Percentiles rank a stretch among this genome's conserved stretches.
phyloP scores from a whole-genome alignment of 2,329 filamentous ascomycete species.

The Coniochaeta pulveracea region DNA sequence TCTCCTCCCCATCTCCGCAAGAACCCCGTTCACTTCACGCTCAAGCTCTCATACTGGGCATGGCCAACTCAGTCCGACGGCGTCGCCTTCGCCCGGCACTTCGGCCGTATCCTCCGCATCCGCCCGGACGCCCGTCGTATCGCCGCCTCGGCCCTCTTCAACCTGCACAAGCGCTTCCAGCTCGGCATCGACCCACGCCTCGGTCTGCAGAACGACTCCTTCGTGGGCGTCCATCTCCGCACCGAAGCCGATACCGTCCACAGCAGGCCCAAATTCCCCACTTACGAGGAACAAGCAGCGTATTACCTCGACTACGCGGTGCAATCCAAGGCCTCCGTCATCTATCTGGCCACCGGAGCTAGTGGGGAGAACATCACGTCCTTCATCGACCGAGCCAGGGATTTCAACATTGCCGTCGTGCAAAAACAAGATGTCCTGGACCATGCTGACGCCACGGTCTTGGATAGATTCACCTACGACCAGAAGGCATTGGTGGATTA shows the following conservation, averaged over 20 bases:
- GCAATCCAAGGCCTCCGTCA: constrained; percentile 16
- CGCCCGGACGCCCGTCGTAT: constrained; percentile 21
- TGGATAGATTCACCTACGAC: constrained; percentile 30
- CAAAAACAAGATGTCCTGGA: constrained; percentile 30
- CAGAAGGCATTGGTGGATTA: constrained; percentile 39
- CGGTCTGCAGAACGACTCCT: constrained; percentile 12
- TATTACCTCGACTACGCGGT: constrained; percentile 19
- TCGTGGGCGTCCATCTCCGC: constrained; percentile 23
- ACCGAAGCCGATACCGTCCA: constrained; percentile 19
- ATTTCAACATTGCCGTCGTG: constrained; percentile 25
- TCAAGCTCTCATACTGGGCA: constrained; percentile 15
- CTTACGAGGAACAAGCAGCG: constrained; percentile 20
- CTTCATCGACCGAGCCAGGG: constrained; percentile 23
- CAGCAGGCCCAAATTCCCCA: constrained; percentile 13
- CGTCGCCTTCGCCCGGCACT: constrained; percentile 18
- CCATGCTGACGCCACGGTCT: constrained; percentile 18
- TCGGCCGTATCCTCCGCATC: constrained; percentile 26
- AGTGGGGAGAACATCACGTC: constrained; percentile 19
- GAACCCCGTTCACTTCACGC: constrained; percentile 21
- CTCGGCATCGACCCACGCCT: constrained; percentile 15
- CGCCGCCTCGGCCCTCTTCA: constrained; percentile 21
- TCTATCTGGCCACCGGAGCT: constrained; percentile 32
- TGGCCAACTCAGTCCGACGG: constrained; percentile 21
- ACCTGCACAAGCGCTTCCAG: constrained; percentile 16
- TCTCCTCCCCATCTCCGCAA: constrained; percentile 15